Evolutionary conservation across 2,329 filamentous ascomycete genomes (phyloP).

Genomic region (Aspergillus oerlinghausenensis): DNA sequence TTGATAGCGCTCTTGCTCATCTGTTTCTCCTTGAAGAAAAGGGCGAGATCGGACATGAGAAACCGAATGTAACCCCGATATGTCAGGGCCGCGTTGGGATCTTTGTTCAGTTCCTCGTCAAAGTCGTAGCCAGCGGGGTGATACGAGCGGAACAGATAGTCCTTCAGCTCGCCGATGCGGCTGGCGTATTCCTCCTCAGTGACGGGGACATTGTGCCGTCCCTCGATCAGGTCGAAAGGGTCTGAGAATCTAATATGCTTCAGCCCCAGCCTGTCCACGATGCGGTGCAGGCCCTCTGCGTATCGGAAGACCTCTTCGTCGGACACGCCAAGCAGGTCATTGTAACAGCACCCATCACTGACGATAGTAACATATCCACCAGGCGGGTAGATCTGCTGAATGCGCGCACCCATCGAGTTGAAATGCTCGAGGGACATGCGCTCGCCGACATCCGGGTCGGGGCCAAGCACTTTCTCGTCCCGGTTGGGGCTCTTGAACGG

Average conservation of each 20-base stretch:
- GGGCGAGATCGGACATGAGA: not conserved
- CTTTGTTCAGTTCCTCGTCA: not conserved
- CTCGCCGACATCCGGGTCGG: not conserved
- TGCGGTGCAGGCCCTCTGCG: not conserved
- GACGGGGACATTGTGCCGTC: not conserved
- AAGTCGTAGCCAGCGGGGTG: not conserved
- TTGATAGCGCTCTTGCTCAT: not conserved
- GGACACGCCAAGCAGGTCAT: not conserved
- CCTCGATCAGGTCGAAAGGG: not conserved
- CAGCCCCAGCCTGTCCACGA: not conserved
- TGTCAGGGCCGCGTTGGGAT: not conserved
- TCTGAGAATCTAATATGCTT: not conserved
- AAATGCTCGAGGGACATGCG: not conserved
- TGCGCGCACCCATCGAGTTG: not conserved
- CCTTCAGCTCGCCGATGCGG: not conserved
- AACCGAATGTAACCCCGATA: not conserved
- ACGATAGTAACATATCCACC: not conserved
- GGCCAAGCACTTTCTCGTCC: not conserved
- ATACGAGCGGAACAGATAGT: not conserved
- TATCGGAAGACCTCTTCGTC: not conserved
- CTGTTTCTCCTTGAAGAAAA: not conserved
- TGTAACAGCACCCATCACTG: not conserved
- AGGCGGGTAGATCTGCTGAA: not conserved
- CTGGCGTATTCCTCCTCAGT: not conserved
- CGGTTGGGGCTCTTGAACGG: not conserved